These are phyloP conservation scores for Erigeron philadelphicus DNA, from an alignment of 140 eudicot species.

Conservation along the genomic window DNA sequence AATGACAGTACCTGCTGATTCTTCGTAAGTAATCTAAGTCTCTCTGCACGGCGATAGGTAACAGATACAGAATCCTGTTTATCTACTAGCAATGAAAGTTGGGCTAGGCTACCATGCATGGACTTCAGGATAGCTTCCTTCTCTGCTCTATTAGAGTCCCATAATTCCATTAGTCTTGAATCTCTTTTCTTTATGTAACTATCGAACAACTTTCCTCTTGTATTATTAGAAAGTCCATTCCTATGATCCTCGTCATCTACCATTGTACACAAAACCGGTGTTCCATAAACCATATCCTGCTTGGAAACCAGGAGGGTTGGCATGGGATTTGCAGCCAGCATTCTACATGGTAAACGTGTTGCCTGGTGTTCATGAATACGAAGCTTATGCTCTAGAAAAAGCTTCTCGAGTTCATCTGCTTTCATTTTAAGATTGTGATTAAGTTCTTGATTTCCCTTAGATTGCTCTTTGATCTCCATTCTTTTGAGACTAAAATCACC, in stretches of 20 bases:
- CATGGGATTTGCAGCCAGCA: background rate
- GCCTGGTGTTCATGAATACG: background rate
- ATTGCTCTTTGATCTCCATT: conserved; percentile 1
- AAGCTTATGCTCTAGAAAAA: conserved; percentile 7
- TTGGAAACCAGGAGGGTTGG: background rate
- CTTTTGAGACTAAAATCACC: background rate
- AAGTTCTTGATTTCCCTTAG: background rate
- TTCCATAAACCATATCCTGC: background rate
- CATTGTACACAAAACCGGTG: background rate
- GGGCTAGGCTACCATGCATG: conserved; percentile 10
- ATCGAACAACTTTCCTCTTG: conserved; percentile 11
- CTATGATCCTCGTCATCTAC: background rate
- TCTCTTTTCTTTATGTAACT: conserved; percentile 10
- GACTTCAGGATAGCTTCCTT: conserved; percentile 12
- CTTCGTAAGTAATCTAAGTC: background rate
- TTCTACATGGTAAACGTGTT: background rate
- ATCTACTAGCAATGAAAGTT: background rate
- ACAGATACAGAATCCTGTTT: conserved; percentile 2
- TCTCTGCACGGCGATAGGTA: background rate
- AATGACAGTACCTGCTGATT: background rate
- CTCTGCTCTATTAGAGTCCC: conserved; percentile 4
- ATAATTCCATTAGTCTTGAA: background rate
- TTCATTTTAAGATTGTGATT: conserved; percentile 1
- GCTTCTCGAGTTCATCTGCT: conserved; percentile 2
- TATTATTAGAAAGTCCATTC: background rate